Conservation (phyloP, 2,329 filamentous ascomycete species). For the Phialophora tarda region DNA sequence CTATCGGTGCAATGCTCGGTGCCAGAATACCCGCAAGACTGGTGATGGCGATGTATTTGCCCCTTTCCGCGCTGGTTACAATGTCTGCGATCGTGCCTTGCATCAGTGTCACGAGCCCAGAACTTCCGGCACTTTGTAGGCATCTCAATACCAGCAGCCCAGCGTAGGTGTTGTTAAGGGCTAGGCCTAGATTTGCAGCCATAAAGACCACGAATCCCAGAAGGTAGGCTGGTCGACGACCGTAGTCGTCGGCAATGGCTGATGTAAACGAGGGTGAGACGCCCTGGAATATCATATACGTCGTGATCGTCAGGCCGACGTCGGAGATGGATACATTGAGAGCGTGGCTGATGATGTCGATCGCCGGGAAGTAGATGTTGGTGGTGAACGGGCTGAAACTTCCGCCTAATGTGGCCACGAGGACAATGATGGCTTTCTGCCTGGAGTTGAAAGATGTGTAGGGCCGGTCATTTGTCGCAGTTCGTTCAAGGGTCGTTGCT, state of each 20-base stretch:
- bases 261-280: constrained; percentile 59
- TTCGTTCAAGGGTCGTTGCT: background rate
- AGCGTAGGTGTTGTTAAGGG: constrained; percentile 47
- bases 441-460: constrained; percentile 14
- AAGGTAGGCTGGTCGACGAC: constrained; percentile 57
- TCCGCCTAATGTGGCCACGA: constrained; percentile 16
- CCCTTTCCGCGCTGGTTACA: constrained; percentile 49
- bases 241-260: constrained; percentile 56
- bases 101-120: constrained; percentile 49
- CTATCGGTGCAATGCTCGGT: constrained; percentile 56
- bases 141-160: constrained; percentile 48
- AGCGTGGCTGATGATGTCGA: constrained; percentile 14
- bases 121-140: constrained; percentile 52
- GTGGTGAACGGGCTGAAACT: constrained; percentile 59
- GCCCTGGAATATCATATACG: constrained; percentile 57
- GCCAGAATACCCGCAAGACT: constrained; percentile 46
- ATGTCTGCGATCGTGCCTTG: constrained; percentile 51
- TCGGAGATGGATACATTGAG: constrained; percentile 7
- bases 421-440: constrained; percentile 19
- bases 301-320: constrained; percentile 43
- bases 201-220: constrained; percentile 53
- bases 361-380: constrained; percentile 46
- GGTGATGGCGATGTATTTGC: constrained; percentile 49
- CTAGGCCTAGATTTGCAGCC: constrained; percentile 49
- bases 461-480: constrained; percentile 11